These are phyloP conservation scores for Cyphellophora europaea DNA, from an alignment of 2,329 filamentous ascomycete species.

Conservation along the genomic window DNA sequence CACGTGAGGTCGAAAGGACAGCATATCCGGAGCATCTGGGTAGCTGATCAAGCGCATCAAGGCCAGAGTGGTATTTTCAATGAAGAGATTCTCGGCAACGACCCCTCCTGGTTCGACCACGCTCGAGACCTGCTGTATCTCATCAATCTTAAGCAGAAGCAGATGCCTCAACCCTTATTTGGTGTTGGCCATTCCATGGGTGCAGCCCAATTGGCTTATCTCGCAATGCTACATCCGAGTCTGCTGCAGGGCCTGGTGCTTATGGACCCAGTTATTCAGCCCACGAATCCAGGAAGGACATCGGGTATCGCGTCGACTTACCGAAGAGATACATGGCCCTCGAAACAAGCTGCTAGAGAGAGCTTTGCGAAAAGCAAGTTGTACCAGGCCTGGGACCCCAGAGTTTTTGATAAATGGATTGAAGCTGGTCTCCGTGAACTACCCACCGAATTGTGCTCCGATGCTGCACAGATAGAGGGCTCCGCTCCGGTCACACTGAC, in stretches of 20 bases:
- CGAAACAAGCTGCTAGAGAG: slow-evolving; percentile 56
- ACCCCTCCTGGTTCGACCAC: slow-evolving; percentile 82
- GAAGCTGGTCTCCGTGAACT: slow-evolving; percentile 63
- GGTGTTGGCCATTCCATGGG: slow-evolving; percentile 89
- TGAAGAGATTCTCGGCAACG: slow-evolving; percentile 66
- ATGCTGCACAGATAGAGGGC: slow-evolving; percentile 26
- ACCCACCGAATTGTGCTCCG: slow-evolving; percentile 53
- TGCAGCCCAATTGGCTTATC: slow-evolving; percentile 51
- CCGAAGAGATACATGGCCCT: slow-evolving; percentile 77
- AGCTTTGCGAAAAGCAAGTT: slow-evolving; percentile 63
- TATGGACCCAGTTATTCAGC: slow-evolving; percentile 49
- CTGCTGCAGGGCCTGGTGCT: slow-evolving; percentile 63
- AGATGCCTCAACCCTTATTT: slow-evolving; percentile 73
- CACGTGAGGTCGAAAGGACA: slow-evolving; percentile 51
- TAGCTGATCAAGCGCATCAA: slow-evolving; percentile 80
- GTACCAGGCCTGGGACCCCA: slow-evolving; percentile 72
- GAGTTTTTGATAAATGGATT: slow-evolving; percentile 68
- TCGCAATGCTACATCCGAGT: slow-evolving; percentile 53
- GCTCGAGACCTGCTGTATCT: slow-evolving; percentile 75
- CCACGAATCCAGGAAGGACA: slow-evolving; percentile 11
- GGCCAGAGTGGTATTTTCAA: slow-evolving; percentile 72
- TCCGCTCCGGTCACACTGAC: slow-evolving; percentile 48
- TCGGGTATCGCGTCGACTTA: slow-evolving; percentile 62
- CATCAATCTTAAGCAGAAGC: slow-evolving; percentile 69
- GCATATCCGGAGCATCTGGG: slow-evolving; percentile 74